Percentiles rank a stretch among this genome's conserved stretches.
phyloP scores from a whole-genome alignment of 495 filamentous ascomycete species.

The Lepidopterella palustris region DNA sequence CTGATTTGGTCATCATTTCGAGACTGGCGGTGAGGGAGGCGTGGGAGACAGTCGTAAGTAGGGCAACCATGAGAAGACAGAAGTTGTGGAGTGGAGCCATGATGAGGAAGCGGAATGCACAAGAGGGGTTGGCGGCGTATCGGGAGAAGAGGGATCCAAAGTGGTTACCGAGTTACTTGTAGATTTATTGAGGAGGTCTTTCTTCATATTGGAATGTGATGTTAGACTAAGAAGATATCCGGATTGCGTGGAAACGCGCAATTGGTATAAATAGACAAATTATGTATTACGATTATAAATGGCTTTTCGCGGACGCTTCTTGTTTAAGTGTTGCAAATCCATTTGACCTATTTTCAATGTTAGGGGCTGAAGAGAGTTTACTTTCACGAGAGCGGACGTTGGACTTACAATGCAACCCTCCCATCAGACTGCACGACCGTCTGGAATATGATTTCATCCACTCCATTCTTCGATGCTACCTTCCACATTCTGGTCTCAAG shows the following conservation, averaged over 20 bases:
- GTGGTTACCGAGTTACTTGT: constrained; percentile 24
- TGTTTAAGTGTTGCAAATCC: constrained; percentile 5
- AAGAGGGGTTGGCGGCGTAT: constrained; percentile 30
- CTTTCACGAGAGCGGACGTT: background rate
- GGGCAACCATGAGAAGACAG: constrained; percentile 22
- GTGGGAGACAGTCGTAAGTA: constrained; percentile 29
- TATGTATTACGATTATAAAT: constrained; percentile 4
- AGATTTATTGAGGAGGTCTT: background rate
- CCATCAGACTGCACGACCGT: constrained; percentile 32
- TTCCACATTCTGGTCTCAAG: constrained; percentile 34
- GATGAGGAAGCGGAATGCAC: constrained; percentile 26
- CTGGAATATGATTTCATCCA: constrained; percentile 30
- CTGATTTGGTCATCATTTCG: constrained; percentile 14
- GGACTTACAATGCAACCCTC: constrained; percentile 24
- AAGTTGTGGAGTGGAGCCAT: constrained; percentile 23
- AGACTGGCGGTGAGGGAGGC: constrained; percentile 24
- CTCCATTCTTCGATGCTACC: constrained; percentile 16
- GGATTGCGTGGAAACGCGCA: background rate
- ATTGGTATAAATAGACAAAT: too few relatives aligned
- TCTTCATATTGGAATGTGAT: constrained; percentile 15
- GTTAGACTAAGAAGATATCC: constrained; percentile 29
- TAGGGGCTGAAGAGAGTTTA: background rate
- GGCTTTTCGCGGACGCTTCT: background rate
- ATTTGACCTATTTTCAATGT: background rate
- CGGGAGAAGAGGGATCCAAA: constrained; percentile 27